A percentile compares a stretch with the other conserved stretches of the same genome.
phyloP scores from a whole-genome alignment of 2,329 filamentous ascomycete genomes.

The Ophiocordyceps polyrhachis-furcata region DNA sequence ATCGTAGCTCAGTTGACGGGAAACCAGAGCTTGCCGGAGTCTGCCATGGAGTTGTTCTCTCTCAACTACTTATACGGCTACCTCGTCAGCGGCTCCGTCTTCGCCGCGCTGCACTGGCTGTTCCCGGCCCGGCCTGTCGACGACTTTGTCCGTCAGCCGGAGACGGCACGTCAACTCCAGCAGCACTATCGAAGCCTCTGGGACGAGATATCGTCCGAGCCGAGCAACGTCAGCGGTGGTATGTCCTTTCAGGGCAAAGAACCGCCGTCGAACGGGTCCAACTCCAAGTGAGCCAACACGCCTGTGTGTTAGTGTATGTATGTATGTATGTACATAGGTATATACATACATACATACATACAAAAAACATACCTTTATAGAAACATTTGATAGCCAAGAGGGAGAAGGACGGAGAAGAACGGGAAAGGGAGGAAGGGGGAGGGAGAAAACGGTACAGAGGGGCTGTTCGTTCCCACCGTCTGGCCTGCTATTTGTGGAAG shows the following conservation, averaged over 20 bases:
- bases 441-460: no score
- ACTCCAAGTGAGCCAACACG: not conserved
- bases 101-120: constrained; percentile 11
- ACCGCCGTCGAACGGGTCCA: not conserved
- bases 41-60: constrained; percentile 19
- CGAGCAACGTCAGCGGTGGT: not conserved
- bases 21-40: constrained; percentile 13
- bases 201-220: constrained; percentile 7
- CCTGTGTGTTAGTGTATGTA: not conserved
- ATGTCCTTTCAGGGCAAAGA: not conserved
- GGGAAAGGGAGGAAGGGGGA: no score
- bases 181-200: constrained; percentile 11
- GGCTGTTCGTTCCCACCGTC: no score
- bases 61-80: constrained; percentile 21
- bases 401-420: no score
- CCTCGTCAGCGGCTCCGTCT: constrained; percentile 14
- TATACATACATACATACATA: no score
- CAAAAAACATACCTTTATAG: no score
- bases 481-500: no score
- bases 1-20: constrained; percentile 21
- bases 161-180: constrained; percentile 11
- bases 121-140: constrained; percentile 12
- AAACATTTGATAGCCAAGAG: no score
- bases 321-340: not conserved
- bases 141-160: constrained; percentile 10